Evolutionary conservation across 2,329 filamentous ascomycete genomes (phyloP), one percentile per base, ranked within the genome.

Genomic region (Xylaria sp.): DNA sequence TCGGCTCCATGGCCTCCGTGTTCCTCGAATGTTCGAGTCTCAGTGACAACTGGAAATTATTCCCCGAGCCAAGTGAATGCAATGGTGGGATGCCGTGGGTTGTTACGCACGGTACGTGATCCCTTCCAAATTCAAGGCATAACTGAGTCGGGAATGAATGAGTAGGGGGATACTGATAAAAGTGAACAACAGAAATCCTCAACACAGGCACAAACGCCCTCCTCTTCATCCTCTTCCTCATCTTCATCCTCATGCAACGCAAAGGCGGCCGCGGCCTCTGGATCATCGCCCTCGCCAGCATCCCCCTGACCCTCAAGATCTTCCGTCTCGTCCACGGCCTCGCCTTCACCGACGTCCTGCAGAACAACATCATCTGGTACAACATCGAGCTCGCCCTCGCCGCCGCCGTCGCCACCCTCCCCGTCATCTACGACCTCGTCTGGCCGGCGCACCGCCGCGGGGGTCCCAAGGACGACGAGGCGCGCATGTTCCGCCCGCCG

Each of bases 11-110:
- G 4, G 10, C 62, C 9, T 30, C 63, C 34, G 47, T 63, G 9
- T 66, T 65, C 46, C 50, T 66, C 11, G 64, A 66, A 52, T 67
- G 66, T 44, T 35, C 48, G 4, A 50, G 58, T 0, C 4, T 63
- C 23, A 56, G 54, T 18, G 23, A 56, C 4, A 62, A 66, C 48
- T 66, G 64, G 65, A 34, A 35, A 2, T 35, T 59, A 16, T 44
- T 60, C 19, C 58, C 58, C 8, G 37, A 51, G 16, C 42, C 56
- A 1, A 13, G 42, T 1, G 23, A 49, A 50, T 63, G 63, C 58
- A 56, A 53, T 4, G 46, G 52, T 11, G 52, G 51, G 8, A 13
- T 44, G n/a, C 13, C 52, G 3, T 66, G 64, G 64, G 55, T 63
- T 34, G 57, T 48, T n/a, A 66, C 59, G 7, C 66, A 65, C 48